Base-by-base conservation (phyloP, 108 stramenopile genomes). In the Schizochytrium sp. region DNA sequence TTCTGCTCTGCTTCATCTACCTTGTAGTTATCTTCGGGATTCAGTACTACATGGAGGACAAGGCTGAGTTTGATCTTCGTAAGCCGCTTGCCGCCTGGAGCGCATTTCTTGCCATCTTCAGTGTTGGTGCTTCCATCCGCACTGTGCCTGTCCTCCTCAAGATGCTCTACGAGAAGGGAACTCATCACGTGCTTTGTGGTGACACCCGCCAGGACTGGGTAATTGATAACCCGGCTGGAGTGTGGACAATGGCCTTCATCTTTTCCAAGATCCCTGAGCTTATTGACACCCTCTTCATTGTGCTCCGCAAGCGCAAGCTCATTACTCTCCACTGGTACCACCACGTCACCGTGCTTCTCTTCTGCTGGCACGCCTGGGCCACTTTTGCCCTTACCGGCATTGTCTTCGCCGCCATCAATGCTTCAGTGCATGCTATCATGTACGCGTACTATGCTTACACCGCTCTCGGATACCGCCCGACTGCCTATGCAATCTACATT, bases 261-360 rank as follows among this genome's bases (percentile, higher is more conserved):
- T 90, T 97, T 55, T 93, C 93, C 90, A 99, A 99, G 92, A 96
- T 88, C 92, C 94, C 94, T 72, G 98, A 99, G 94, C 94, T 99
- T 42, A 49, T 98, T 87, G 98, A 99, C 91, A 99, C 98, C 3
- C 93, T 96, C 90, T 99, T 99, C 93, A 97, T 99, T 91, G 96
- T 99, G 57, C 93, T 98, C 88, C 95, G 98, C 92, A 98, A 98
- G 92, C 96, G 96, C 91, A 96, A 94, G 2, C 94, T 98, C 44
- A 96, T 98, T 89, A 97, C 98, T 91, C 93, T 99, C 60, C 98
- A 99, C 91, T 99, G 97, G 97, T 99, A 98, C 94, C 98, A 99
- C 91, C 98, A 99, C 91, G 94, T 98, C 87, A 97, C 98, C 41
- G 98, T 99, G 46, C 91, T 99, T 13, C 93, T 97, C 4, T 99